Percentiles rank a stretch among this genome's conserved stretches.
Conservation (phyloP, 495 filamentous ascomycete genomes). For the Aspergillus wentii region DNA sequence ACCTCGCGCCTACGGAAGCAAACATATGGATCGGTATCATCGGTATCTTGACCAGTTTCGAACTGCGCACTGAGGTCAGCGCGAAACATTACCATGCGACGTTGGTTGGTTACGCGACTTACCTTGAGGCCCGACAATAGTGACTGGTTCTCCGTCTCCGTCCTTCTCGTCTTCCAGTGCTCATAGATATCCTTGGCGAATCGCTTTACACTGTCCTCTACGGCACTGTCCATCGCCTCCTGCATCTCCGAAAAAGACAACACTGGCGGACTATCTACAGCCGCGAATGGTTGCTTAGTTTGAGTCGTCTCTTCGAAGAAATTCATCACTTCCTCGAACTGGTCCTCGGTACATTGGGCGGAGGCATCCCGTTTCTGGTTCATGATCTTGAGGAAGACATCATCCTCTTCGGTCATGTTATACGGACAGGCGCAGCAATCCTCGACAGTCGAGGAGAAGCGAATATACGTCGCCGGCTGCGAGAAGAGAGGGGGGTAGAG, state of each 20-base stretch:
- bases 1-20: conserved; percentile 97
- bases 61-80: conserved; percentile 50
- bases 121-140: conserved; percentile 74
- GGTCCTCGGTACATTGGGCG: conserved; percentile 72
- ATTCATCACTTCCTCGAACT: conserved; percentile 92
- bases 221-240: conserved; percentile 65
- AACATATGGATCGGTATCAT: conserved; percentile 95
- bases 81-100: neutral
- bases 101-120: conserved; percentile 7
- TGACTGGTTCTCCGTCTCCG: conserved; percentile 57
- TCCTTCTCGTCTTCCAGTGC: conserved; percentile 77
- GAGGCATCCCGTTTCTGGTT: conserved; percentile 67
- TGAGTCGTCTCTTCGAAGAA: conserved; percentile 85
- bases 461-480: conserved; percentile 88
- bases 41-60: conserved; percentile 85
- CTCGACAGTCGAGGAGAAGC: conserved; percentile 96
- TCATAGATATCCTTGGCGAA: conserved; percentile 87
- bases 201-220: conserved; percentile 57
- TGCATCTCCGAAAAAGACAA: conserved; percentile 77
- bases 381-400: conserved; percentile 73
- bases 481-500: conserved; percentile 75
- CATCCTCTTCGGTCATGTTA: conserved; percentile 89
- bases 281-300: conserved; percentile 77
- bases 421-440: conserved; percentile 84
- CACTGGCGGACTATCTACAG: conserved; percentile 79